Evolutionary conservation across 2,329 filamentous ascomycete genomes (phyloP).

Genomic region (Emergomyces africanus): DNA sequence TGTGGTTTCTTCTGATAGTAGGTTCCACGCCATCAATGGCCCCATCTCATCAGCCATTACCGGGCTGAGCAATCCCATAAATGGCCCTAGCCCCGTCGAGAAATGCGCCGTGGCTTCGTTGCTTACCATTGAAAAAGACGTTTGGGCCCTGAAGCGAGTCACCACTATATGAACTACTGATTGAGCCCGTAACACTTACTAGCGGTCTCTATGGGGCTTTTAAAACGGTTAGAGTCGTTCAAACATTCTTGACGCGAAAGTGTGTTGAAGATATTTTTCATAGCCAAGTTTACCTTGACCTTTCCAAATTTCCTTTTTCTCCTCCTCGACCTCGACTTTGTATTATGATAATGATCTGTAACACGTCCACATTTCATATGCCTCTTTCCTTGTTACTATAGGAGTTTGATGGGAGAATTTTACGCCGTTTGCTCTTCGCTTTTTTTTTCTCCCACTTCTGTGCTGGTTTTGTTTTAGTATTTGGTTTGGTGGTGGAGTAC

Average conservation of each 20-base stretch:
- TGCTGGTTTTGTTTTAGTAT: background rate
- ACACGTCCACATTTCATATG: background rate
- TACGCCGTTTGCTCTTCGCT: background rate
- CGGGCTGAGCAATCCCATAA: constrained; percentile 2
- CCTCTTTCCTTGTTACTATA: background rate
- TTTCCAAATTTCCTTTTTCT: background rate
- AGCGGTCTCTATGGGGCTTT: background rate
- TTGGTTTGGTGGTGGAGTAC: background rate
- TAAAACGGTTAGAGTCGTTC: background rate
- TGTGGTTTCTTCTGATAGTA: constrained; percentile 2
- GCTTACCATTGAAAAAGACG: constrained; percentile 13
- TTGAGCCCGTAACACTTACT: background rate
- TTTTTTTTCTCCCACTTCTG: background rate
- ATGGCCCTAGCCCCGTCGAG: constrained; percentile 9
- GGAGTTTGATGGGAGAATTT: background rate
- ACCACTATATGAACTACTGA: background rate
- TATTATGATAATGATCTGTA: background rate
- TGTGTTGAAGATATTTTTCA: background rate
- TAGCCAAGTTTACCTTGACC: background rate
- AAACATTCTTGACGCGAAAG: background rate
- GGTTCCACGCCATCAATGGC: constrained; percentile 13
- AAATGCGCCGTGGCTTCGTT: constrained; percentile 16
- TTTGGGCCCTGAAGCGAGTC: constrained; percentile 7
- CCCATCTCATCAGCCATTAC: background rate
- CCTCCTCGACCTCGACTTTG: background rate